Base-by-base conservation (phyloP, 148 eudicot genomes). In the Fagopyrum homotropicum region DNA sequence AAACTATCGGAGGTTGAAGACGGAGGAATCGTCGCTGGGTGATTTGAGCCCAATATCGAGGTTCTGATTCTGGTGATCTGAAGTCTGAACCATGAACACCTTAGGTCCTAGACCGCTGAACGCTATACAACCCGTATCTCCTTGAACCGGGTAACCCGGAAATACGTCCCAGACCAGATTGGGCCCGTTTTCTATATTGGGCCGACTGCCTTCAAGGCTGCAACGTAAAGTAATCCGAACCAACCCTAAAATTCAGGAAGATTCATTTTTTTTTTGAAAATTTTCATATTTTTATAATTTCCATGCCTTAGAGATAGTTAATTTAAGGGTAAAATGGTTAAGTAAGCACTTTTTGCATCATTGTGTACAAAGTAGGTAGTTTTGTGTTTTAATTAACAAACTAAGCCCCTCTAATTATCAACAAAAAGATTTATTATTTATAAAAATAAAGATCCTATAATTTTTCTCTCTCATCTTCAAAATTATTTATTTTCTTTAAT, bases 1-100 rank as follows among this genome's bases (percentile, higher is more conserved):
- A 66, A 66, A 66, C 19, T 43, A 46, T 6, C 46, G 47, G 70
- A 66, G 71, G 46, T 66, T 40, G 69, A 66, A 66, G 71, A 66
- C 46, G 71, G 43, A 66, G 71, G 43, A 43, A 14, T 2, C 17
- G 71, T 66, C 19, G 71, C 47, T 15, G 47, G 46, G 71, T 40
- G 71, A 43, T 66, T 43, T 40, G 71, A 43, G 71, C 43, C 71
- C 45, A 14, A 15, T 26, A 57, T 35, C 2, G 47, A 66, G 71
- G 71, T 9, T 40, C 30, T 43, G 47, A 66, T 66, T 63, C 45
- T 66, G 71, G 47, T 66, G 71, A 40, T 66, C 71, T 66, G 26
- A 56, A 17, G 15, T 3, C n/a, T 52, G 17, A 66, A 35, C 40
- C 40, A 66, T 63, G 69, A 59, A 59, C 66, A 8, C 45, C 69